Conservation (phyloP, 371 early-diverging fungal species). For the Nematocida sp. region DNA sequence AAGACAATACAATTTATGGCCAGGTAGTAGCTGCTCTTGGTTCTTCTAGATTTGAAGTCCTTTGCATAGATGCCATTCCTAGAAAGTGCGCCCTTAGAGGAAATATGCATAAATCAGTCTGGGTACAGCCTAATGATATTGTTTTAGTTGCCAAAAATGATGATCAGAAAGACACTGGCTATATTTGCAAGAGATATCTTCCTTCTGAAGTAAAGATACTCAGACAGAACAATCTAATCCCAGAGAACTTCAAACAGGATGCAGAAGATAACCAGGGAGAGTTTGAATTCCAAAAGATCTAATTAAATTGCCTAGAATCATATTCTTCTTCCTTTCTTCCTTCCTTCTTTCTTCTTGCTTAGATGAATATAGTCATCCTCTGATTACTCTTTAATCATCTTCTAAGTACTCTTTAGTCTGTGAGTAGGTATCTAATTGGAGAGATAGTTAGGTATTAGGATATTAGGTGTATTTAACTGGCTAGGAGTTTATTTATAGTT, state of each 20-base stretch:
- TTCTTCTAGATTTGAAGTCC: constrained; percentile 83
- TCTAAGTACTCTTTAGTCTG: background rate
- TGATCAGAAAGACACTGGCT: constrained; percentile 87
- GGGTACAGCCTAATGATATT: constrained; percentile 85
- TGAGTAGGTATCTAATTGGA: background rate
- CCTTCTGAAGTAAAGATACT: constrained; percentile 90
- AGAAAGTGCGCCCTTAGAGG: constrained; percentile 91
- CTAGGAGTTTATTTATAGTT: constrained; percentile 45
- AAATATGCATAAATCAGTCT: constrained; percentile 86
- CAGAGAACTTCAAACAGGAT: constrained; percentile 67
- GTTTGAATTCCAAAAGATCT: constrained; percentile 42
- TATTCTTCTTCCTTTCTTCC: too few species aligned
- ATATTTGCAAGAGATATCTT: constrained; percentile 89
- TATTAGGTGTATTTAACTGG: background rate
- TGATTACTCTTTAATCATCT: too few species aligned
- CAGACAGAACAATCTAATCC: constrained; percentile 84
- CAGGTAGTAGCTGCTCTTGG: constrained; percentile 86
- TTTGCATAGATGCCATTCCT: constrained; percentile 82
- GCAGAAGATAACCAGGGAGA: constrained; percentile 51
- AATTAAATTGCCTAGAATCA: background rate
- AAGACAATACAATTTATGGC: constrained; percentile 69
- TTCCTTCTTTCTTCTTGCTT: too few species aligned
- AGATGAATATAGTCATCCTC: too few species aligned
- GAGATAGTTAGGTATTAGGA: background rate
- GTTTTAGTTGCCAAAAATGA: constrained; percentile 84